Evolutionary conservation across 2,329 filamentous ascomycete genomes (phyloP), one percentile per base, ranked within the genome.

Genomic region (Aspergillus eucalypticola): DNA sequence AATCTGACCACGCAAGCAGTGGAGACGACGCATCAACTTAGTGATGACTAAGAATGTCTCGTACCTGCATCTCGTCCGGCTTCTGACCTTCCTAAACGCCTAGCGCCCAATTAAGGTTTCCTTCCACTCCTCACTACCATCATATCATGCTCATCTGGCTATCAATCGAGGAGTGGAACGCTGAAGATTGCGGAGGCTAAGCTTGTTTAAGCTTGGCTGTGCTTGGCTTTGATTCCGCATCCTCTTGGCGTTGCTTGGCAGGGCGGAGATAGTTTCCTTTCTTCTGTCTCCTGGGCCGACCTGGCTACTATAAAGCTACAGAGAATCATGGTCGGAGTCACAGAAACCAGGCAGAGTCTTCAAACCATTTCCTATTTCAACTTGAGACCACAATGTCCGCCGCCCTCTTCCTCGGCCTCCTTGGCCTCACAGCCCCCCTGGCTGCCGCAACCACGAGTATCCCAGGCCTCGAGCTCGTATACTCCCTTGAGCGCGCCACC

Each of bases 401-500:
- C 8, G 21, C 51, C 11, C 51, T 54, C 23, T n/a, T 54, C 7
- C 51, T 54, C 19, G 51, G 27, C 51, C 51, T 54, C 8, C 32
- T 54, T 0, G 51, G 51, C 51, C 35, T 42, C 15, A 17, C 32
- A 11, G 50, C 50, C 13, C 51, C 51, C 35, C 23, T 25, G 8
- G 35, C 23, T 11, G 19, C 35, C 38, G 51, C 35, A 17, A 29
- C 15, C 32, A 11, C 32, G 11, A 39, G 32, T 15, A 21, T 21
- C 8, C 51, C 51, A 11, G 51, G 51, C 19, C 32, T 54, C 3
- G 51, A 54, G 21, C 19, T 54, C 7, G 51, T 23, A 1, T 41
- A 54, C 51, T 41, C 32, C 13, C 51, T 54, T 10, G 51, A 54
- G 7, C 51, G 32, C 7, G 51, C 51, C n/a, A 54, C 51, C 21